Conservation (phyloP, 345 rosid genomes). For the Gossypioides kirkii region DNA sequence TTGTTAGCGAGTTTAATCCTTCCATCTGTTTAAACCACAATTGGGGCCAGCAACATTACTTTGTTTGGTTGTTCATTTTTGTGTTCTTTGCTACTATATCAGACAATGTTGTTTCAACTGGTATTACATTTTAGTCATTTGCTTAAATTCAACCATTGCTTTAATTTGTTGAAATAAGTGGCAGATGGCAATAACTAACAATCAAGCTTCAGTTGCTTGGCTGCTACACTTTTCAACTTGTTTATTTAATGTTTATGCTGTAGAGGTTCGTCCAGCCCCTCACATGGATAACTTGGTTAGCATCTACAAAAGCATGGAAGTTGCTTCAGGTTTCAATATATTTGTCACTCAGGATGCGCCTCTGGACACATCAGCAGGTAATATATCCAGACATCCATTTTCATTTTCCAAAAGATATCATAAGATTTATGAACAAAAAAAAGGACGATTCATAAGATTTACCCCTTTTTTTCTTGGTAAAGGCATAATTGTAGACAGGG, state of each 20-base stretch:
- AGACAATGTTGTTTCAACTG: neutral
- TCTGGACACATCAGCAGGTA: conserved; percentile 43
- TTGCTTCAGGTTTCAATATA: conserved; percentile 66
- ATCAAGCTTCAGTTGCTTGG: neutral
- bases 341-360: conserved; percentile 48
- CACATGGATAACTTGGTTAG: conserved; percentile 92
- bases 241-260: neutral
- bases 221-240: neutral
- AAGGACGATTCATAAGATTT: too few relatives aligned
- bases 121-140: neutral
- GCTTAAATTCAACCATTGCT: neutral
- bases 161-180: neutral
- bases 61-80: neutral
- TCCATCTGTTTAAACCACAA: neutral
- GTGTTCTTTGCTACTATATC: neutral
- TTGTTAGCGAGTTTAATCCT: neutral
- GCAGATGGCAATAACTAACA: neutral
- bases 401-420: neutral
- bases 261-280: conserved; percentile 85
- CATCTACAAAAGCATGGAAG: conserved; percentile 83
- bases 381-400: neutral
- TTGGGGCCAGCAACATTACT: neutral
- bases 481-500: neutral
- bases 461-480: neutral
- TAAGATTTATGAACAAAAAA: neutral